These are phyloP conservation scores for Pestalotiopsis fici DNA, from an alignment of 2,329 filamentous ascomycete species.

Conservation along the genomic window DNA sequence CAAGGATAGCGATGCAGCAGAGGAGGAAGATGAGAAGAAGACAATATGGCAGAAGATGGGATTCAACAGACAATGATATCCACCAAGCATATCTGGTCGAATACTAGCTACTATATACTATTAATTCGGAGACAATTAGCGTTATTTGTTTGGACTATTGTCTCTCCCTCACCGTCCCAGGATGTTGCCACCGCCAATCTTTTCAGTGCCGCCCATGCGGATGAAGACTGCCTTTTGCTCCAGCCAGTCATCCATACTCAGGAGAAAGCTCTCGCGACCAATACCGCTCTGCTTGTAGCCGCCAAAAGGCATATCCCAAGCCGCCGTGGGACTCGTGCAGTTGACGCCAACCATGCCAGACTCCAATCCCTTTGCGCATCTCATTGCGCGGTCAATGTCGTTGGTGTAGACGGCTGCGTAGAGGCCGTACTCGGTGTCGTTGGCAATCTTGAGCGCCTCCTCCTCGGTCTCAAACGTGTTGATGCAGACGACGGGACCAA, in stretches of 20 bases:
- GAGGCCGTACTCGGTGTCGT: slow-evolving; percentile 58
- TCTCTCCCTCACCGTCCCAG: neutral
- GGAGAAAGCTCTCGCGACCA: slow-evolving; percentile 34
- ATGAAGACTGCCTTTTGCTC: slow-evolving; percentile 33
- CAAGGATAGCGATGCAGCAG: slow-evolving; percentile 59
- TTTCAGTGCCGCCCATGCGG: slow-evolving; percentile 9
- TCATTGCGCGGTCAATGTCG: slow-evolving; percentile 46
- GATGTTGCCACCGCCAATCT: neutral
- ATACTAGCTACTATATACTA: no score
- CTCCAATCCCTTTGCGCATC: slow-evolving; percentile 53
- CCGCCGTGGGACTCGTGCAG: slow-evolving; percentile 37
- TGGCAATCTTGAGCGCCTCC: slow-evolving; percentile 53
- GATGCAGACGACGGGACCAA: slow-evolving; percentile 64
- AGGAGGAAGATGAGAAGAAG: slow-evolving; percentile 42
- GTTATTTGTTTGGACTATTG: neutral
- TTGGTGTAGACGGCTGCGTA: slow-evolving; percentile 57
- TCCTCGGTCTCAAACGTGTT: slow-evolving; percentile 58
- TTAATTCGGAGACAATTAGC: no score
- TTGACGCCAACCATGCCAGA: slow-evolving; percentile 65
- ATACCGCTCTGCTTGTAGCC: slow-evolving; percentile 41
- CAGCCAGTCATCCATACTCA: slow-evolving; percentile 37
- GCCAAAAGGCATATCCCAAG: slow-evolving; percentile 41
- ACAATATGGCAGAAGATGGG: slow-evolving; percentile 18
- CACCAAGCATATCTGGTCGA: neutral
- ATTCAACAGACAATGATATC: neutral